Conservation (phyloP, 371 early-diverging fungal genomes). For the Lichtheimia corymbifera region DNA sequence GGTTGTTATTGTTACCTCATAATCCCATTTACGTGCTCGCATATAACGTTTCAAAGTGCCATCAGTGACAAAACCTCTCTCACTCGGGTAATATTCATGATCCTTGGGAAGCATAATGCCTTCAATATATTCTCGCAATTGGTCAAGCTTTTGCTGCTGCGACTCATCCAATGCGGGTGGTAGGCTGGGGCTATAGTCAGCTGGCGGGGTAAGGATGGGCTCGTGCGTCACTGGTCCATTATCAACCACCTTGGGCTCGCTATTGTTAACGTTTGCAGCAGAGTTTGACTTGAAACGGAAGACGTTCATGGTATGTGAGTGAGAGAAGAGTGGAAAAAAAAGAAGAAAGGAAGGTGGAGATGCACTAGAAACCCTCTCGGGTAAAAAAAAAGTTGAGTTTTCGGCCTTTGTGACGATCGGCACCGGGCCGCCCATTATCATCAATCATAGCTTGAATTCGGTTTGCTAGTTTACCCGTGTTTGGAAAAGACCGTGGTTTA, state of each 20-base stretch:
- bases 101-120: constrained; percentile 50
- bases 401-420: background rate
- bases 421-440: background rate
- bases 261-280: constrained; percentile 3
- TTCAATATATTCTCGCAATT: constrained; percentile 52
- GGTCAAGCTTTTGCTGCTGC: constrained; percentile 47
- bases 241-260: constrained; percentile 12
- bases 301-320: constrained; percentile 19
- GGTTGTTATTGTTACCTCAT: constrained; percentile 26
- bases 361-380: background rate
- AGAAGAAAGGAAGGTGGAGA: constrained; percentile 3
- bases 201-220: constrained; percentile 38
- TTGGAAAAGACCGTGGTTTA: background rate
- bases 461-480: background rate
- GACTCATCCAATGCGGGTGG: constrained; percentile 42
- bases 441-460: background rate
- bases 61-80: constrained; percentile 59
- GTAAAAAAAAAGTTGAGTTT: background rate
- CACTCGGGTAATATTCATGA: constrained; percentile 47
- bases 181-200: constrained; percentile 18
- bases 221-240: constrained; percentile 31
- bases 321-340: background rate
- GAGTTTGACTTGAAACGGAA: constrained; percentile 21
- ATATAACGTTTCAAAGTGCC: constrained; percentile 72
- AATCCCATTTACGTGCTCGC: constrained; percentile 78